phyloP scores from a whole-genome alignment of 108 stramenopile species.

The Pelagomonas calceolata region DNA sequence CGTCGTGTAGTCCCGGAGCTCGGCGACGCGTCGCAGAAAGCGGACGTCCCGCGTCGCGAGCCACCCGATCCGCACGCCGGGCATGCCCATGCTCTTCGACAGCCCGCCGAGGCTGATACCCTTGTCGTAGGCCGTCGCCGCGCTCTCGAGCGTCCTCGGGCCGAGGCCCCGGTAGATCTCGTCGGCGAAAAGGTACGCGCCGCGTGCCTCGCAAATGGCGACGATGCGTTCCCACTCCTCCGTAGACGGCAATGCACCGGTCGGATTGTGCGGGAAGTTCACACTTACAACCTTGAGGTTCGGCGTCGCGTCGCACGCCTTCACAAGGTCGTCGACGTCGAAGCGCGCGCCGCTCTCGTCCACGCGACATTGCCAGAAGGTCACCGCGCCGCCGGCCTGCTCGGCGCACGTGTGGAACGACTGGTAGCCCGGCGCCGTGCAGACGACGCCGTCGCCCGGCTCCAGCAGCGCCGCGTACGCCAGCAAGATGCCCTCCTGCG shows the following conservation, averaged over 20 bases:
- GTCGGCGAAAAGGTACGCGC: slow-evolving; percentile 19
- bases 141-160: not conserved
- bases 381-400: not conserved
- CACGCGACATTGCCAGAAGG: not conserved
- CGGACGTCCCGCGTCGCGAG: slow-evolving; percentile 9
- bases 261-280: slow-evolving; percentile 34
- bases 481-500: slow-evolving; percentile 20
- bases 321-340: slow-evolving; percentile 4
- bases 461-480: slow-evolving; percentile 10
- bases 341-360: not conserved
- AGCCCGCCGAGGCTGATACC: slow-evolving; percentile 17
- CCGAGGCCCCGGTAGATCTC: slow-evolving; percentile 29
- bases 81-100: slow-evolving; percentile 18
- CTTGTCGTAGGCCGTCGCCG: slow-evolving; percentile 1
- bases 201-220: slow-evolving; percentile 3
- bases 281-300: slow-evolving; percentile 14
- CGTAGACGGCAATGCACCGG: slow-evolving; percentile 12
- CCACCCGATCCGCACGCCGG: slow-evolving; percentile 28
- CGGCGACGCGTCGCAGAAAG: slow-evolving; percentile 5
- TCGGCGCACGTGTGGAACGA: slow-evolving; percentile 4
- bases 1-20: slow-evolving; percentile 19
- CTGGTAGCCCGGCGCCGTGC: slow-evolving; percentile 21
- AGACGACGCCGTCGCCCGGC: slow-evolving; percentile 11
- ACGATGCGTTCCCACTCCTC: slow-evolving; percentile 9
- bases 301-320: not conserved